Evolutionary conservation across 2,329 filamentous ascomycete species (phyloP).

Genomic region (Ilyonectria destructans): DNA sequence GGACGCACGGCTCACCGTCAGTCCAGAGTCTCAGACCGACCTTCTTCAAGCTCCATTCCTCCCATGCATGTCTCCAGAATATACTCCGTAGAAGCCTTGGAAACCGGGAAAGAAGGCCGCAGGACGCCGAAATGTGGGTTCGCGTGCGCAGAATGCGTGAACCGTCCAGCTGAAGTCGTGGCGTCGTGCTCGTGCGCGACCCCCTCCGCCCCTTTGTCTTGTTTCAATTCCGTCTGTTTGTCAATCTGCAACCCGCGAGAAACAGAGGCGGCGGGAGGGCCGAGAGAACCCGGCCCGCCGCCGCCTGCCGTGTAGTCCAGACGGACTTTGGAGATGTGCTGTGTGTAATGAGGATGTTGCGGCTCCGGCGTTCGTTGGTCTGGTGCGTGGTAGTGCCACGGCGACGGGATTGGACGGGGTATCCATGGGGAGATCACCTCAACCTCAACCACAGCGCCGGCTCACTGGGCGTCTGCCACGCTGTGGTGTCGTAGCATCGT

Average conservation of each 20-base stretch:
- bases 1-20: conserved; percentile 24
- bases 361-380: conserved; percentile 2
- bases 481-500: not conserved
- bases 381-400: not conserved
- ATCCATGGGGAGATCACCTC: conserved; percentile 9
- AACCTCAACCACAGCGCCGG: not conserved
- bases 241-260: conserved; percentile 12
- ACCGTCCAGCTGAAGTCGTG: not conserved
- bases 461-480: not conserved
- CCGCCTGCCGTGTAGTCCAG: not conserved
- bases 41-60: not conserved
- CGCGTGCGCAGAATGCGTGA: not conserved
- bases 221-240: conserved; percentile 18
- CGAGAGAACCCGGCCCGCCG: not conserved
- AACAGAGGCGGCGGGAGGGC: not conserved
- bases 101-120: conserved; percentile 4
- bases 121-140: not conserved
- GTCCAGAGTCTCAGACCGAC: conserved; percentile 12
- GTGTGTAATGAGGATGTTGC: not conserved
- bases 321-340: not conserved
- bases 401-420: conserved; percentile 9
- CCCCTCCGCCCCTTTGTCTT: conserved; percentile 1
- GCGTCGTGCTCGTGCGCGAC: conserved; percentile 2
- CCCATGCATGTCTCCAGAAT: not conserved
- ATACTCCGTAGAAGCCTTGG: conserved; percentile 4